phyloP scores from a whole-genome alignment of 495 filamentous ascomycete species.

The Lepidopterella palustris region DNA sequence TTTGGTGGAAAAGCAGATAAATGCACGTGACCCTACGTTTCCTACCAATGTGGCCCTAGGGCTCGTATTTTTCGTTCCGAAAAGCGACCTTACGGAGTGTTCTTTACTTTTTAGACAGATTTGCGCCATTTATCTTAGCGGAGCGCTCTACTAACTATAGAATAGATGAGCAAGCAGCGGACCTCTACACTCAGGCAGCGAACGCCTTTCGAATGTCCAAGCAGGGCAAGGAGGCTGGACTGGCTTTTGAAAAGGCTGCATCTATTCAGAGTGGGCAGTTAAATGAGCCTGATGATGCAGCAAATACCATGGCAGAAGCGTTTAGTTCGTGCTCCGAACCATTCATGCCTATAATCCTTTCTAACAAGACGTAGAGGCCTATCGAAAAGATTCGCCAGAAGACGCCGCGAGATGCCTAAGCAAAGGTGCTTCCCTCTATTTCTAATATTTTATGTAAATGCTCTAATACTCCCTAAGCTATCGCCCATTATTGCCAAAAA shows the following conservation, averaged over 20 bases:
- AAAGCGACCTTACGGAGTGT: too few relatives aligned
- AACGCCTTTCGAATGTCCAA: constrained; percentile 74
- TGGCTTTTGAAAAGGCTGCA: constrained; percentile 25
- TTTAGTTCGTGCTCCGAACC: constrained; percentile 9
- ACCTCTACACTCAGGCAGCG: constrained; percentile 72
- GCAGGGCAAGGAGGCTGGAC: constrained; percentile 45
- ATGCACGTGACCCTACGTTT: too few relatives aligned
- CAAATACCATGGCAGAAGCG: constrained; percentile 23
- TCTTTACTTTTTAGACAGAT: too few relatives aligned
- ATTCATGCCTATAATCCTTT: constrained; percentile 3
- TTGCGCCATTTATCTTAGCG: background rate
- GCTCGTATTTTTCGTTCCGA: too few relatives aligned
- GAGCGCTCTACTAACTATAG: background rate
- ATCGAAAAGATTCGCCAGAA: constrained; percentile 21
- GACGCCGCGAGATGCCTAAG: constrained; percentile 22
- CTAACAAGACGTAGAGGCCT: constrained; percentile 17
- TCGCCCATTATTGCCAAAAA: constrained; percentile 24
- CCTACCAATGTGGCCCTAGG: too few relatives aligned
- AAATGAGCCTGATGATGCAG: constrained; percentile 18
- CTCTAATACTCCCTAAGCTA: too few relatives aligned
- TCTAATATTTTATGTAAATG: background rate
- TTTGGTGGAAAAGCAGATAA: constrained; percentile 78
- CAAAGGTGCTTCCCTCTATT: constrained; percentile 5
- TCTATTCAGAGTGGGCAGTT: constrained; percentile 23
- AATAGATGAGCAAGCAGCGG: constrained; percentile 62